Base-by-base conservation (phyloP, 2,329 filamentous ascomycete genomes). In the Aspergillus oerlinghausenensis region DNA sequence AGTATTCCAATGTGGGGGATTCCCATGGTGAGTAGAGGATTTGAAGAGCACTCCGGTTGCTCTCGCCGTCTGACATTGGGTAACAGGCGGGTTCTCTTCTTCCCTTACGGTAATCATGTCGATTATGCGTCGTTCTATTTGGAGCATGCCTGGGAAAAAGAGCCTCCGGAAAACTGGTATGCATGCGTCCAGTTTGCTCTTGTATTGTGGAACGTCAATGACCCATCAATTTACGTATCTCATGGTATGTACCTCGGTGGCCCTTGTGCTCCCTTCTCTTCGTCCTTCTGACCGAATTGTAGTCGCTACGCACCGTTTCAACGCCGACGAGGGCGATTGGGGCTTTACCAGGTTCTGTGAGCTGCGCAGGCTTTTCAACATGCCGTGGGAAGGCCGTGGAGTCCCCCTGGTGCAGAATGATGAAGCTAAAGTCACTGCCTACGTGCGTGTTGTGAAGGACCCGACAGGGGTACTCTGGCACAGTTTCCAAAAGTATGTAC, bases 321-420 rank as follows among this genome's bases (percentile, higher is more conserved):
- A 92, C 3, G 90, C 89, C 61, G 94, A 97, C 47, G 94, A 99
- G 74, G 92, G 91, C 25, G 94, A 99, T 68, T 99, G 94, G 94
- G 94, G 94, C 1, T 99, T 99, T 73, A 99, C 94, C n/a, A 82
- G 93, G 55, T 99, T 97, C 70, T 86, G 92, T 11, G 94, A 97
- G 72, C 82, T 96, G 51, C 84, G 91, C 54, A 88, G 86, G 67
- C 88, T 97, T 72, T 96, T 97, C 70, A 88, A 87, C 59, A 79
- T 86, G 35, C 82, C 85, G 1, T 96, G 88, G 84, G 89, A 94
- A 56, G 84, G 85, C 51, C 76, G 75, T 58, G 80, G 80, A 19
- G 83, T 89, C 56, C 90, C 75, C 14, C 63, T 79, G 26, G 73
- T 79, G 3, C 75, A 79, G 55, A 77, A 79, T 53, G 76, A 79